Conservation (phyloP, 306 rosid species). For the Bauhinia variegata region DNA sequence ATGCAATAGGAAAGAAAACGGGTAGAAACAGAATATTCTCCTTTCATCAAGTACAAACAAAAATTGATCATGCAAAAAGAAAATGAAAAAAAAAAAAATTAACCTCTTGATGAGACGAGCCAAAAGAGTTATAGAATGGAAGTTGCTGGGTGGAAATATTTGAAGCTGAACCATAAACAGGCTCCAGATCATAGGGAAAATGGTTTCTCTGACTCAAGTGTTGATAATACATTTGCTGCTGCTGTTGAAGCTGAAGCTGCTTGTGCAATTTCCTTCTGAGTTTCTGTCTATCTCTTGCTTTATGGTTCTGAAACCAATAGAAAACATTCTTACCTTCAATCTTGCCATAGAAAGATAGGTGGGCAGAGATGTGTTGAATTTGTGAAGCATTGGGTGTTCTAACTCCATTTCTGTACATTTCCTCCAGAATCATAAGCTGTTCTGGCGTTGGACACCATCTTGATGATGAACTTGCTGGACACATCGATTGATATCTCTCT, state of each 20-base stretch:
- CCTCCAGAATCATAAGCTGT: conserved; percentile 63
- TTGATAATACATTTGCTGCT: too few species aligned
- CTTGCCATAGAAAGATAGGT: conserved; percentile 63
- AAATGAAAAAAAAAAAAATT: too few species aligned
- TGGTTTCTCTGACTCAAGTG: too few species aligned
- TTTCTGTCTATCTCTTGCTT: conserved; percentile 70
- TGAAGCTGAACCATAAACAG: too few species aligned
- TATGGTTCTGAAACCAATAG: conserved; percentile 75
- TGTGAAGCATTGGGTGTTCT: conserved; percentile 66
- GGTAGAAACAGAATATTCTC: too few species aligned
- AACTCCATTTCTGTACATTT: conserved; percentile 54
- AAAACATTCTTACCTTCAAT: conserved; percentile 69
- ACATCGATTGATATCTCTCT: conserved; percentile 24
- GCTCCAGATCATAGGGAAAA: too few species aligned
- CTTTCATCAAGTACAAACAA: too few species aligned
- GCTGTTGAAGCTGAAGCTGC: conserved; percentile 41
- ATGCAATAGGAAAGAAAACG: too few species aligned
- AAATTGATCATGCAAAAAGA: too few species aligned
- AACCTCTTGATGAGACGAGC: too few species aligned
- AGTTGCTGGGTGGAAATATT: too few species aligned
- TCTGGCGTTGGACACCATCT: conserved; percentile 70
- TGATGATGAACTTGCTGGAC: conserved; percentile 41
- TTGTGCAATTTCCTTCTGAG: conserved; percentile 53
- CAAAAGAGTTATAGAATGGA: too few species aligned
- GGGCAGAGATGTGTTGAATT: conserved; percentile 61